phyloP scores from a whole-genome alignment of 345 rosid species.

The Erodium maritimum region DNA sequence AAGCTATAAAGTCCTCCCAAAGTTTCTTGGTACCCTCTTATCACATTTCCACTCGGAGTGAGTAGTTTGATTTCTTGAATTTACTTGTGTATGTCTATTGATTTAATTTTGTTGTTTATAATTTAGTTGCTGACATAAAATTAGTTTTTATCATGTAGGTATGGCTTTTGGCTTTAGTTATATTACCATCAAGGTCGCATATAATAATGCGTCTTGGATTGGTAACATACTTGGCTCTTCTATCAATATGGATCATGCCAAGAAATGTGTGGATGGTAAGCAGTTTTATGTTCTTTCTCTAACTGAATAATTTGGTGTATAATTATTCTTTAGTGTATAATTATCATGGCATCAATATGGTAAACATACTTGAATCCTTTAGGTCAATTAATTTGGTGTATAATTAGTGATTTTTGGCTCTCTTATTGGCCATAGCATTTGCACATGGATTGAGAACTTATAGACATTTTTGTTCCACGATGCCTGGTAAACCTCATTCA shows the following conservation, averaged over 20 bases:
- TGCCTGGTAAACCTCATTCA: neutral
- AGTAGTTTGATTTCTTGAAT: neutral
- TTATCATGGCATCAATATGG: too few species aligned
- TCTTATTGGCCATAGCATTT: too few species aligned
- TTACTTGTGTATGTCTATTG: neutral
- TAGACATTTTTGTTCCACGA: neutral
- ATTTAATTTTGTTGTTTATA: neutral
- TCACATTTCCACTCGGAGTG: neutral
- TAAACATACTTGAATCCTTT: neutral
- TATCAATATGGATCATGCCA: constrained; percentile 68
- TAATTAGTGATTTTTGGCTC: too few species aligned
- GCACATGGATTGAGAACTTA: neutral
- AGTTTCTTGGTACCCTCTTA: neutral
- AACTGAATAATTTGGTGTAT: too few species aligned
- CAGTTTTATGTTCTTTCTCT: neutral
- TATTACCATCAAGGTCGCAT: constrained; percentile 78
- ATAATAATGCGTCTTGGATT: constrained; percentile 66
- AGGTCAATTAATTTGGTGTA: too few species aligned
- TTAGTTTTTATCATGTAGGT: constrained; percentile 37
- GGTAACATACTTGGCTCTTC: constrained; percentile 46
- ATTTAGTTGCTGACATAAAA: too few species aligned
- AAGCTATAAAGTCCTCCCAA: neutral
- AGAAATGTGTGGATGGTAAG: constrained; percentile 63
- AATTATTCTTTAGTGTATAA: too few species aligned
- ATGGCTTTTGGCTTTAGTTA: constrained; percentile 84